These are phyloP conservation scores for Jackrogersella minutella DNA, from an alignment of 495 filamentous ascomycete genomes.

Conservation along the genomic window DNA sequence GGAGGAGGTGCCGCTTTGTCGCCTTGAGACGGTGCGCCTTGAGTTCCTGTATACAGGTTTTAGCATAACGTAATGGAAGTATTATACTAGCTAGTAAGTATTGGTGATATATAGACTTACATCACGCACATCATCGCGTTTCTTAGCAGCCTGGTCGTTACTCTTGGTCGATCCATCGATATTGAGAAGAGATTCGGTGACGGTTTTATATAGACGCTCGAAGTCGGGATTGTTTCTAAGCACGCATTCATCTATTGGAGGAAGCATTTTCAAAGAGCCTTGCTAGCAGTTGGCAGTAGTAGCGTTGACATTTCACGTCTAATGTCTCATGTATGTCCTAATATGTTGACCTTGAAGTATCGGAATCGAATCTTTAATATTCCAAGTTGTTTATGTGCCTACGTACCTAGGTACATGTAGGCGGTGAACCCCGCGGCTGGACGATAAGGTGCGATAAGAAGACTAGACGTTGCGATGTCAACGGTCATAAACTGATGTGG, in stretches of 20 bases:
- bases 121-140: slow-evolving; percentile 60
- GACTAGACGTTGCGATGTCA: slow-evolving; percentile 20
- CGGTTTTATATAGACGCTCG: slow-evolving; percentile 65
- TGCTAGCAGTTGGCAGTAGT: no score
- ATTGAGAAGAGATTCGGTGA: slow-evolving; percentile 66
- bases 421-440: slow-evolving; percentile 26
- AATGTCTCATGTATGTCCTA: no score
- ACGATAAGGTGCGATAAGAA: not conserved
- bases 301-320: no score
- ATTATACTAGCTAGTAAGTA: not conserved
- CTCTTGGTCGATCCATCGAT: slow-evolving; percentile 67
- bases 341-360: not conserved
- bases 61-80: not conserved
- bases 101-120: slow-evolving; percentile 46
- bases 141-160: slow-evolving; percentile 59
- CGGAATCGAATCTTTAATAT: no score
- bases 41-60: slow-evolving; percentile 47
- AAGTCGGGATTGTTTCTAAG: slow-evolving; percentile 71
- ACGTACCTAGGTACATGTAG: not conserved
- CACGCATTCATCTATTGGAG: slow-evolving; percentile 68
- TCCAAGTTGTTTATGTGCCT: no score
- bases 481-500: no score
- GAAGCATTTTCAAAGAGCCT: slow-evolving; percentile 70
- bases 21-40: slow-evolving; percentile 50
- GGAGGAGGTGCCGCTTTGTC: slow-evolving; percentile 52